Evolutionary conservation across 441 rosid genomes (phyloP).

Genomic region (Hypseocharis bilobata): DNA sequence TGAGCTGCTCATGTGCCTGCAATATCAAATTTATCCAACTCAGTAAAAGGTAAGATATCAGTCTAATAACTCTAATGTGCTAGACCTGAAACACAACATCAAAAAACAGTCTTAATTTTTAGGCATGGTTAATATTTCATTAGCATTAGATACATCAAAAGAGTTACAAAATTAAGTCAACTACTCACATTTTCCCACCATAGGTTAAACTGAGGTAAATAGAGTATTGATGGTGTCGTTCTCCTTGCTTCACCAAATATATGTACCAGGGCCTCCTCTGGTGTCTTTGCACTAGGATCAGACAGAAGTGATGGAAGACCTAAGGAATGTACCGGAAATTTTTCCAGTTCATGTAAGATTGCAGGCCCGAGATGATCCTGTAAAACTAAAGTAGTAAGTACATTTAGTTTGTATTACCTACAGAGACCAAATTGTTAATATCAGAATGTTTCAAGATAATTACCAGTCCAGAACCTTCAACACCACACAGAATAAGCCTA

Average conservation of each 20-base stretch:
- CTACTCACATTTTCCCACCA: constrained; percentile 98
- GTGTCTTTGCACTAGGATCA: constrained; percentile 97
- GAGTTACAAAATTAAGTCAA: constrained; percentile 6
- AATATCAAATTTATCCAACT: constrained; percentile 27
- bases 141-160: constrained; percentile 15
- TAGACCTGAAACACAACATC: background rate
- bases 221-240: constrained; percentile 87
- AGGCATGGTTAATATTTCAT: constrained; percentile 3
- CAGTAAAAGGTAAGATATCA: constrained; percentile 3
- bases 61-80: constrained; percentile 13
- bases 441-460: constrained; percentile 31
- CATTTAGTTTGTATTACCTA: constrained; percentile 36
- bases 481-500: constrained; percentile 74
- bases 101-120: background rate
- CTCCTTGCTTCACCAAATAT: constrained; percentile 98
- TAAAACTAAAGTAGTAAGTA: constrained; percentile 67
- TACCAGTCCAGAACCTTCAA: constrained; percentile 95
- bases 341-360: constrained; percentile 88
- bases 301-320: constrained; percentile 98
- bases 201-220: constrained; percentile 78
- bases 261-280: constrained; percentile 98
- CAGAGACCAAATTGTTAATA: constrained; percentile 15
- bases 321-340: constrained; percentile 89
- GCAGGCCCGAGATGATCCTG: constrained; percentile 99
- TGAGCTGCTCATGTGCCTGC: constrained; percentile 94